Evolutionary conservation across 2,329 filamentous ascomycete species (phyloP).

Genomic region (Chaetomium sp.): DNA sequence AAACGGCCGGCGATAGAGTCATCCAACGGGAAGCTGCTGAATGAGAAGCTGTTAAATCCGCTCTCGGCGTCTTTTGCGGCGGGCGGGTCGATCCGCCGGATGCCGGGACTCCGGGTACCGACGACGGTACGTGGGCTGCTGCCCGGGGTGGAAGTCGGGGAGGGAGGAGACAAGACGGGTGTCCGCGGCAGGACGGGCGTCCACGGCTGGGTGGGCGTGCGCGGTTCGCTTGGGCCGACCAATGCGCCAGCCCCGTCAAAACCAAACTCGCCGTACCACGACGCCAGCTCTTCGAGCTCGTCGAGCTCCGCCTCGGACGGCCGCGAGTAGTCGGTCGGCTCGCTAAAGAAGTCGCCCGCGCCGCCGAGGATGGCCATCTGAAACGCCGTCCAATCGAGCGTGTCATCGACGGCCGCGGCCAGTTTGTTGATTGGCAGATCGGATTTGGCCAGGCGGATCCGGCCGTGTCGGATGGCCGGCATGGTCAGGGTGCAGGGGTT

Average conservation of each 20-base stretch:
- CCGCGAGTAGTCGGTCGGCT: conserved; percentile 46
- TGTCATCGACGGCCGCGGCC: conserved; percentile 50
- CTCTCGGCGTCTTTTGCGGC: not conserved
- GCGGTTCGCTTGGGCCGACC: conserved; percentile 21
- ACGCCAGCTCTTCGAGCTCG: conserved; percentile 51
- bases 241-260: conserved; percentile 50
- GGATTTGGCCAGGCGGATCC: conserved; percentile 54
- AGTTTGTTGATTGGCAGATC: conserved; percentile 41
- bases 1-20: conserved; percentile 28
- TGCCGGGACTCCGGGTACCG: conserved; percentile 20
- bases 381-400: conserved; percentile 65
- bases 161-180: conserved; percentile 19
- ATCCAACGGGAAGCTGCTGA: not conserved
- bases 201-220: conserved; percentile 18
- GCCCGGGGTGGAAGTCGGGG: conserved; percentile 25
- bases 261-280: conserved; percentile 56
- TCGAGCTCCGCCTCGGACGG: conserved; percentile 45
- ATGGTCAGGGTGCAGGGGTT: conserved; percentile 53
- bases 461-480: conserved; percentile 57
- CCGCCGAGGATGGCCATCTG: conserved; percentile 65
- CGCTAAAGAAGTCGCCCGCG: conserved; percentile 54
- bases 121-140: conserved; percentile 32
- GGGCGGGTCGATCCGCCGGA: conserved; percentile 34
- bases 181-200: conserved; percentile 19
- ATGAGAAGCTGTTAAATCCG: not conserved